Conservation (phyloP, 192 early-diverging fungal species). For the Backusella macrospora region DNA sequence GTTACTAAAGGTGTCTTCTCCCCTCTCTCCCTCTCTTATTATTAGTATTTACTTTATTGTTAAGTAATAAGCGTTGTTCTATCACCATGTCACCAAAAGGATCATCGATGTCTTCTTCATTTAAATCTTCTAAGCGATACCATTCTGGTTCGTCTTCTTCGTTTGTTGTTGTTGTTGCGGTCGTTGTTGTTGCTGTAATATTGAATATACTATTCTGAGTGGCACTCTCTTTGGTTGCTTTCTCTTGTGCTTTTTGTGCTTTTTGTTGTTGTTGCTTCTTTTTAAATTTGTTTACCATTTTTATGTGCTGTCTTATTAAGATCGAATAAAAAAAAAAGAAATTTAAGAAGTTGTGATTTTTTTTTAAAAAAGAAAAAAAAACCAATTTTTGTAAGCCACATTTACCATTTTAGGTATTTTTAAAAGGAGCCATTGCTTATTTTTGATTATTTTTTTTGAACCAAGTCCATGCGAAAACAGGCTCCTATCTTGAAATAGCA, state of each 20-base stretch:
- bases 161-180: no score
- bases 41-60: constrained; percentile 1
- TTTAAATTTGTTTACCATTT: background rate
- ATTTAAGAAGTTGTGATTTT: no score
- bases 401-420: background rate
- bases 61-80: constrained; percentile 29
- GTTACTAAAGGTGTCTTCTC: no score
- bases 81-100: constrained; percentile 43
- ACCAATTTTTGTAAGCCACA: background rate
- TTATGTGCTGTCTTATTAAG: background rate
- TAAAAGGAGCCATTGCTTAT: background rate
- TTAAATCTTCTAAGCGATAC: constrained; percentile 34
- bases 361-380: background rate
- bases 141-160: constrained; percentile 2
- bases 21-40: no score
- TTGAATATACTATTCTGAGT: constrained; percentile 9
- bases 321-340: background rate
- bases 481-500: no score
- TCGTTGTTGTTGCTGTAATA: background rate
- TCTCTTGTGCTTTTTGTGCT: background rate
- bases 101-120: constrained; percentile 45
- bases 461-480: no score
- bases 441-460: no score
- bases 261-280: background rate
- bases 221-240: background rate